A percentile compares a stretch with the other conserved stretches of the same genome.
Evolutionary conservation across 2,329 filamentous ascomycete genomes (phyloP).

Genomic region (Colletotrichum sp.): DNA sequence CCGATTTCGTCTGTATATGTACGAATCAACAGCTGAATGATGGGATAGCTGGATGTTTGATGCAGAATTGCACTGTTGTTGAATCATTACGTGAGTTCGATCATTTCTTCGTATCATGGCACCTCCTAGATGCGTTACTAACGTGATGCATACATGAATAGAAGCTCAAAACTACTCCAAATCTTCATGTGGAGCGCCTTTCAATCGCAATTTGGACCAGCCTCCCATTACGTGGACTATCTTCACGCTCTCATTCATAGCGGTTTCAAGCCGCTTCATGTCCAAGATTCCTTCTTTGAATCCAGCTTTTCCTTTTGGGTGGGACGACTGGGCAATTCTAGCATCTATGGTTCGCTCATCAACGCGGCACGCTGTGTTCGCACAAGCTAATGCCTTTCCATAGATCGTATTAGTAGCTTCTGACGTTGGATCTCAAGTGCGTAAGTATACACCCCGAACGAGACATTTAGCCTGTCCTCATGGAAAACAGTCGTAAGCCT

Average conservation of each 20-base stretch:
- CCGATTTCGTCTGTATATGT: constrained; percentile 4
- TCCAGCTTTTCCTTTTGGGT: background rate
- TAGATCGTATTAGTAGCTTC: background rate
- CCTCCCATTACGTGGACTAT: background rate
- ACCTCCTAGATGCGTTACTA: background rate
- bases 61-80: background rate
- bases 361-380: background rate
- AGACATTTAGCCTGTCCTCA: background rate
- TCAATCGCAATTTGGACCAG: background rate
- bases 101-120: background rate
- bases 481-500: background rate
- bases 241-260: background rate
- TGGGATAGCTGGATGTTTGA: background rate
- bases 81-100: background rate
- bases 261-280: background rate
- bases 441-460: background rate
- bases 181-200: background rate
- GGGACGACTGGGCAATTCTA: background rate
- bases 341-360: background rate
- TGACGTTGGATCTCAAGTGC: background rate
- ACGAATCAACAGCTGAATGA: background rate
- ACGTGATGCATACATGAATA: background rate
- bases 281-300: background rate
- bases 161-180: constrained; percentile 5
- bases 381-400: background rate